phyloP scores from a whole-genome alignment of 108 stramenopile genomes.

The Nannochloropsis gaditana region DNA sequence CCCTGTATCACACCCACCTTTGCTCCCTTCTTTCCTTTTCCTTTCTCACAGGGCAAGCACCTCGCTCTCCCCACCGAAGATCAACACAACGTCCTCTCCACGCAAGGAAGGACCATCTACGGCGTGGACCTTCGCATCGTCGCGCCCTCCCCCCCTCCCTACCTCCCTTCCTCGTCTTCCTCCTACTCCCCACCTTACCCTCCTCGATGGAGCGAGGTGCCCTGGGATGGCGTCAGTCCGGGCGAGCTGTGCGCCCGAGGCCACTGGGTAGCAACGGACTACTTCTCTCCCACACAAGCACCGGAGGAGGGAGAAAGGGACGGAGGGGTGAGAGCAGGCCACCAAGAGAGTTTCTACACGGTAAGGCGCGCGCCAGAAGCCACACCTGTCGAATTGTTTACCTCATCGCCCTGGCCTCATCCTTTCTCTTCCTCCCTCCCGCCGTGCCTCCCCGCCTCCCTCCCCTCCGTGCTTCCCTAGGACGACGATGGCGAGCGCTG shows the following conservation, averaged over 20 bases:
- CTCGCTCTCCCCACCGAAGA: not conserved
- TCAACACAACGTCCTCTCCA: not conserved
- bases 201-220: not conserved
- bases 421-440: not conserved
- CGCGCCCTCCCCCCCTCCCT: not conserved
- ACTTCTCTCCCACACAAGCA: not conserved
- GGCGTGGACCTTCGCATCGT: not conserved
- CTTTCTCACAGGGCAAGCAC: not conserved
- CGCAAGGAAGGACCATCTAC: not conserved
- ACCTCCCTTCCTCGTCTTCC: not conserved
- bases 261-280: not conserved
- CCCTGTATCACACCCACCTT: not conserved
- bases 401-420: not conserved
- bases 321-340: not conserved
- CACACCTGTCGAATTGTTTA: not conserved
- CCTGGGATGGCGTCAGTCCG: not conserved
- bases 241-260: constrained; percentile 15
- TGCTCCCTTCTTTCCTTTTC: not conserved
- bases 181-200: not conserved
- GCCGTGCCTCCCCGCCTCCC: not conserved
- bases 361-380: not conserved
- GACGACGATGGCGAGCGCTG: not conserved
- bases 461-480: not conserved
- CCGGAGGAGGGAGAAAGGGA: not conserved
- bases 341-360: not conserved